These are phyloP conservation scores for Penicillium bialowiezense DNA, from an alignment of 495 filamentous ascomycete genomes.

Conservation along the genomic window DNA sequence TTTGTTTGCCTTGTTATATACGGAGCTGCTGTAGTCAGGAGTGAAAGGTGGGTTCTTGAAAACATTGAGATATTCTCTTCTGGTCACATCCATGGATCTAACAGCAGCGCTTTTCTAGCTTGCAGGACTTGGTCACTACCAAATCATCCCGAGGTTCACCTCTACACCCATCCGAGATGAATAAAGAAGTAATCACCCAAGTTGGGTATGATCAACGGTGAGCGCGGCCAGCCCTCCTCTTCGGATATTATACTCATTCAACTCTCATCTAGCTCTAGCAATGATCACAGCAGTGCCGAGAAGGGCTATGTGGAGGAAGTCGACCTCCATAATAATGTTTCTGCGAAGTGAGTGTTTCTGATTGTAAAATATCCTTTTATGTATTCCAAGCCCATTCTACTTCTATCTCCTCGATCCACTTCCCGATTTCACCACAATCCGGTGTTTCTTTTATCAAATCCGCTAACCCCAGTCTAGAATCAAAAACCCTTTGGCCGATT, in stretches of 20 bases:
- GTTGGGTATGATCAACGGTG: neutral
- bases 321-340: constrained; percentile 49
- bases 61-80: no score
- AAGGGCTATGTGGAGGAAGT: constrained; percentile 38
- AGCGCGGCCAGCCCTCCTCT: neutral
- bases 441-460: neutral
- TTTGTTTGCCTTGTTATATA: no score
- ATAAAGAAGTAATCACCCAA: constrained; percentile 12
- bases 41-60: no score
- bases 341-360: constrained; percentile 41
- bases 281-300: constrained; percentile 23
- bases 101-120: neutral
- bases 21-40: no score
- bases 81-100: no score
- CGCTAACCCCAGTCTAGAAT: constrained; percentile 41
- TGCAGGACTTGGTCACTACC: neutral
- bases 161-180: neutral
- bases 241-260: neutral
- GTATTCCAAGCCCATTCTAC: neutral
- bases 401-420: neutral
- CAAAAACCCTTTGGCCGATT: constrained; percentile 59
- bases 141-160: no score
- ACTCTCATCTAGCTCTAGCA: constrained; percentile 11
- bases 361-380: neutral
- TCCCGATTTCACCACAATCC: neutral